Percentiles rank a stretch among this genome's conserved stretches.
Evolutionary conservation across 352 stramenopile genomes (phyloP).

Genomic region (Phytophthora parvispora): DNA sequence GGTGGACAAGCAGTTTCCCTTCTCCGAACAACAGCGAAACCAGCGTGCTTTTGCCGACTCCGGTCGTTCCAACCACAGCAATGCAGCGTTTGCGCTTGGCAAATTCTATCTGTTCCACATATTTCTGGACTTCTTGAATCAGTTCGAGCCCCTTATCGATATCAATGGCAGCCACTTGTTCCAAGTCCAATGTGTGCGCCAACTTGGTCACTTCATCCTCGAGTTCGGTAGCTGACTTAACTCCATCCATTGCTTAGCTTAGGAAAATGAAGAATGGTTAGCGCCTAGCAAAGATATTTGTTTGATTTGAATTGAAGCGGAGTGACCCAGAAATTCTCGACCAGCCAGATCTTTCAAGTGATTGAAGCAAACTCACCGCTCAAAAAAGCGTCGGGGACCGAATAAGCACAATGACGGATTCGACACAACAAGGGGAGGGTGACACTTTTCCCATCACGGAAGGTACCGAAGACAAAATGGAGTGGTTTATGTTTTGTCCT

Average conservation of each 20-base stretch:
- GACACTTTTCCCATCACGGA: too few species aligned
- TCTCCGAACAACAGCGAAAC: conserved; percentile 12
- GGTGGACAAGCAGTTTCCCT: conserved; percentile 3
- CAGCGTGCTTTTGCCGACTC: conserved; percentile 12
- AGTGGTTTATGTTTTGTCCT: too few species aligned
- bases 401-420: too few species aligned
- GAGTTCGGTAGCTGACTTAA: background rate
- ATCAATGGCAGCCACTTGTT: background rate
- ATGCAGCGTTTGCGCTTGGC: background rate
- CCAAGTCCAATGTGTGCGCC: background rate
- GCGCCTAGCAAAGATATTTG: too few species aligned
- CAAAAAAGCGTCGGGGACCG: too few species aligned
- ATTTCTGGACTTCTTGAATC: conserved; percentile 11
- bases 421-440: too few species aligned
- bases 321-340: too few species aligned
- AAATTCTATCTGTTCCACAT: background rate
- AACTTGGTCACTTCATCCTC: background rate
- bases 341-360: too few species aligned
- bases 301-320: too few species aligned
- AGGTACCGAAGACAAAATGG: too few species aligned
- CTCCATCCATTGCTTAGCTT: too few species aligned
- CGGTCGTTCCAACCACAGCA: conserved; percentile 1
- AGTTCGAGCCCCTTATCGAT: conserved; percentile 9
- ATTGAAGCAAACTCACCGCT: too few species aligned
- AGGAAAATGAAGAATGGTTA: background rate